Conservation (phyloP, 2,329 filamentous ascomycete species). For the Graphilbum fragrans region DNA sequence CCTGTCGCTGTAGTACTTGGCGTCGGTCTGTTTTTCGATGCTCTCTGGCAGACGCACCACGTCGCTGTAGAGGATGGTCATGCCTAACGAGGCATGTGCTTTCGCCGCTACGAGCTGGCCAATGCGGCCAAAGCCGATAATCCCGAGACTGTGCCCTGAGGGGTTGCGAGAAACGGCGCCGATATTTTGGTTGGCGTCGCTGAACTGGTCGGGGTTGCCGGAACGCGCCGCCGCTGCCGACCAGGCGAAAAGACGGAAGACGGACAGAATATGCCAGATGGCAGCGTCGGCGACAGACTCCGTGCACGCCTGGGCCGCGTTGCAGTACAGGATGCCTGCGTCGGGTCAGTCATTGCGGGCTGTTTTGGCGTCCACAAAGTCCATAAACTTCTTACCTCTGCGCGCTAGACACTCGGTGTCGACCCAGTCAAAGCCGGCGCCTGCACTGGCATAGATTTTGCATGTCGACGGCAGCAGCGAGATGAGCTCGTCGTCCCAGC, state of each 20-base stretch:
- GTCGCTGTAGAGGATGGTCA: constrained; percentile 45
- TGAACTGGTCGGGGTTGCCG: constrained; percentile 16
- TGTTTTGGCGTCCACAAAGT: constrained; percentile 17
- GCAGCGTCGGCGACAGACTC: constrained; percentile 30
- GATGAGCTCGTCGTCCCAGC: constrained; percentile 10
- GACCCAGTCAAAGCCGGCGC: constrained; percentile 51
- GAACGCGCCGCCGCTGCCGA: constrained; percentile 33
- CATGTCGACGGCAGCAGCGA: constrained; percentile 32
- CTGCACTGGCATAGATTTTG: constrained; percentile 47
- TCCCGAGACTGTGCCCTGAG: constrained; percentile 35
- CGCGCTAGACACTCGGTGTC: constrained; percentile 19
- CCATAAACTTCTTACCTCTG: constrained; percentile 21
- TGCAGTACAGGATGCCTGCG: constrained; percentile 27
- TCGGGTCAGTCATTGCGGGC: neutral
- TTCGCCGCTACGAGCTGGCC: constrained; percentile 41
- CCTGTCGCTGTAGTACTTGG: constrained; percentile 15
- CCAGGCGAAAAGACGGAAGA: constrained; percentile 38
- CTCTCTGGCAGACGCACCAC: constrained; percentile 27
- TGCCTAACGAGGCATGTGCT: constrained; percentile 34
- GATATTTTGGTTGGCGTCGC: neutral
- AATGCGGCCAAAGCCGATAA: constrained; percentile 47
- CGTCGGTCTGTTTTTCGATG: constrained; percentile 12
- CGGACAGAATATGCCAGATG: constrained; percentile 28
- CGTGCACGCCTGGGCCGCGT: constrained; percentile 27
- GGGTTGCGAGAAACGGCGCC: constrained; percentile 27